Base-by-base conservation (phyloP, 306 rosid species). In the Vachellia collinsii region DNA sequence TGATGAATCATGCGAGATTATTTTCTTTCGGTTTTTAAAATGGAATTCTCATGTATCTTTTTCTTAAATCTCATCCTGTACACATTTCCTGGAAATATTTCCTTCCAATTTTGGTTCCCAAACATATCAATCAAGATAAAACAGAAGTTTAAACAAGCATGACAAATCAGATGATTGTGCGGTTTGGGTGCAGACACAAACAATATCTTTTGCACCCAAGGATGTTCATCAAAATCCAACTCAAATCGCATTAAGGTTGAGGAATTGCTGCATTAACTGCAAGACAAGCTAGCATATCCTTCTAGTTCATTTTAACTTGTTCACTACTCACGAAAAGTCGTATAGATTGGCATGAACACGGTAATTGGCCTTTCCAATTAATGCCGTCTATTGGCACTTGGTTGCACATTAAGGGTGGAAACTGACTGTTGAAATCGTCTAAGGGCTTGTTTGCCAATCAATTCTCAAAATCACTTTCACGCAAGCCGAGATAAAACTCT, bases 201-300 rank as follows among this genome's bases (percentile, higher is more conserved):
- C 94, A 53, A 91, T 95, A 97, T 89, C 98, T 23, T 94, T 93
- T 88, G 98, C 99, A 51, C 99, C 99, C 79, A 95, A 93, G 86
- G 98, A 95, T 83, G 89, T 87, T 56, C 97, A 91, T 84, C 97
- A 95, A 86, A 93, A 90, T 83, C 99, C 93, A 81, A 95, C 91
- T 80, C 96, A 93, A 75, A 91, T 95, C 85, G 92, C 98, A 54
- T 82, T 95, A 82, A 97, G 93, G 85, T 29, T 83, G 97, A 83
- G 98, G 98, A 74, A 91, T 91, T 77, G 86, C 94, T 79, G 93
- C 96, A 51, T 72, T 95, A 88, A 83, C 94, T 47, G 4, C 53
- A 47, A 47, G 53, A 13, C 5, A 3, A 13, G 34, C 53, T 47
- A 14, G 1, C 17, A 4, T 13, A 47, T 12, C 53, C 53, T 47